phyloP scores from a whole-genome alignment of 2,329 filamentous ascomycete species.

The Dryadomyces quercivorus region DNA sequence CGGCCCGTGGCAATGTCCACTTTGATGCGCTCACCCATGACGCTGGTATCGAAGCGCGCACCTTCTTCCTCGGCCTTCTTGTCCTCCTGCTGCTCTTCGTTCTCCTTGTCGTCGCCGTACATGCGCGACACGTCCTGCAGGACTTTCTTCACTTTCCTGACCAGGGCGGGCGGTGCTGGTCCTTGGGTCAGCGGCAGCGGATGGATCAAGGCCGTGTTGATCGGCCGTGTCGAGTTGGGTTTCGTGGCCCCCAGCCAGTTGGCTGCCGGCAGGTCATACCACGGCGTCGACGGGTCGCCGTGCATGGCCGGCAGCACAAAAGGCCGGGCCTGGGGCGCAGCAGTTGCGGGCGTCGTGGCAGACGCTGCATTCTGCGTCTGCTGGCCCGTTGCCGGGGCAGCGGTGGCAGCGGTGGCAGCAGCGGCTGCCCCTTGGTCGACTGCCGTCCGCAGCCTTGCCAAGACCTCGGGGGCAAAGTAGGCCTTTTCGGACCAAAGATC shows the following conservation, averaged over 20 bases:
- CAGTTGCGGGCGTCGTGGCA: constrained; percentile 13
- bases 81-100: neutral
- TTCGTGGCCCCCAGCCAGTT: constrained; percentile 71
- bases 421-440: constrained; percentile 24
- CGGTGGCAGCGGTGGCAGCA: neutral
- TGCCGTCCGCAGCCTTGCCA: constrained; percentile 47
- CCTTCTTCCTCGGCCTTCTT: no score
- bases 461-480: constrained; percentile 42
- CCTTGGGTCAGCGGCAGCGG: constrained; percentile 59
- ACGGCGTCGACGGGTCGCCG: constrained; percentile 60
- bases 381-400: neutral
- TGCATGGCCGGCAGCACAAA: constrained; percentile 66
- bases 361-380: neutral
- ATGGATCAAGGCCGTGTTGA: constrained; percentile 58
- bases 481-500: constrained; percentile 56
- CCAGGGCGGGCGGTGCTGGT: constrained; percentile 53
- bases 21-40: constrained; percentile 58
- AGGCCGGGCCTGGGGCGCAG: constrained; percentile 18
- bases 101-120: constrained; percentile 34
- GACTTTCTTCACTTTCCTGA: constrained; percentile 56
- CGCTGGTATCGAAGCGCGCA: constrained; percentile 35
- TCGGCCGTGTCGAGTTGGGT: constrained; percentile 61
- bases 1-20: constrained; percentile 56
- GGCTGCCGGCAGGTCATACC: constrained; percentile 71
- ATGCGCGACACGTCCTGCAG: constrained; percentile 58